Evolutionary conservation across 2,329 filamentous ascomycete species (phyloP).

Genomic region (Cercospora citrullina): DNA sequence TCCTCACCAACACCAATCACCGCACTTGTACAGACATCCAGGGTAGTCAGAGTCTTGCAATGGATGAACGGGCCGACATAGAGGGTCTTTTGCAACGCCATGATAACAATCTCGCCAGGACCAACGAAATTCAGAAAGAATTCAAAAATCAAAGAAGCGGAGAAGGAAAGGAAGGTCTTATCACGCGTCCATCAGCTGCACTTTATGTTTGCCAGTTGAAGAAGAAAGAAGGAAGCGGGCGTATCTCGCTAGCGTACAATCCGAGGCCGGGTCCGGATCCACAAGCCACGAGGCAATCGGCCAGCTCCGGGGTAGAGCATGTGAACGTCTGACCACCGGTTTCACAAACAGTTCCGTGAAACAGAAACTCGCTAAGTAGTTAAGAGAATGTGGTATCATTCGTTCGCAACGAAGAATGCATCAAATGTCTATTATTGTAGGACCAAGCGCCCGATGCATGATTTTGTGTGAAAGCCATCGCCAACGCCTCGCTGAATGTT

Average conservation of each 20-base stretch:
- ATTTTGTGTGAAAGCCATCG: neutral
- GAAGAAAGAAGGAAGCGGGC: neutral
- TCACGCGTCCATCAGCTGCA: neutral
- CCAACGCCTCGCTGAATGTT: slow-evolving; percentile 6
- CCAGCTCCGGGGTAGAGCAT: slow-evolving; percentile 2
- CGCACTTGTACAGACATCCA: slow-evolving; percentile 52
- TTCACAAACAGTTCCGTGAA: neutral
- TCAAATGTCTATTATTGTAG: neutral
- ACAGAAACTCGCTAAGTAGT: neutral
- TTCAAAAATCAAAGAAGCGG: neutral
- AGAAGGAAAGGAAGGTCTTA: neutral
- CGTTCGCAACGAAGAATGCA: neutral
- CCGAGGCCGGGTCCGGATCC: slow-evolving; percentile 3
- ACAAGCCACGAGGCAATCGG: neutral
- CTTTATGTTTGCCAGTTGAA: slow-evolving; percentile 1
- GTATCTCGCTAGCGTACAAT: neutral
- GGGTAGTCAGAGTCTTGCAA: slow-evolving; percentile 48
- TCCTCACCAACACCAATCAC: slow-evolving; percentile 54
- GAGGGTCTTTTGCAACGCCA: slow-evolving; percentile 41
- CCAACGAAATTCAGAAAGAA: neutral
- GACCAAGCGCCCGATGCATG: neutral
- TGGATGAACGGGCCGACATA: slow-evolving; percentile 66
- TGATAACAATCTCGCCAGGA: neutral
- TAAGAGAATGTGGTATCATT: neutral
- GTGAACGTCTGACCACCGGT: neutral